phyloP scores from a whole-genome alignment of 202 grass and related monocot species.

The Zoysia matrella region DNA sequence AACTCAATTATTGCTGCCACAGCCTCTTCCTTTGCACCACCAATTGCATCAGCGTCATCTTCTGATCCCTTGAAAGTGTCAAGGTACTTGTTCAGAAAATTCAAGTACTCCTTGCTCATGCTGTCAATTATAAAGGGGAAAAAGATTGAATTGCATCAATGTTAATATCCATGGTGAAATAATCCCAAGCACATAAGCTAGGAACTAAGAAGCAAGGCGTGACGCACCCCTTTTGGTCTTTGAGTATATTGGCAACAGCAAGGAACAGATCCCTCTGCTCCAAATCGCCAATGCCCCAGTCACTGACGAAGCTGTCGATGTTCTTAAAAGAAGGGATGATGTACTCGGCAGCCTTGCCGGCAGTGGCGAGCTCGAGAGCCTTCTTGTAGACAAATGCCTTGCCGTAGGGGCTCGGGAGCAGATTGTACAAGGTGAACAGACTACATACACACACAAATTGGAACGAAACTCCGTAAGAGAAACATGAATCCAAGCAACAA shows the following conservation, averaged over 20 bases:
- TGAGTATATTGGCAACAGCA: constrained; percentile 63
- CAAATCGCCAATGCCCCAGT: constrained; percentile 77
- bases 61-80: constrained; percentile 61
- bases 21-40: constrained; percentile 81
- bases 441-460: constrained; percentile 32
- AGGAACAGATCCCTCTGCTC: constrained; percentile 82
- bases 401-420: constrained; percentile 62
- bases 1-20: constrained; percentile 4
- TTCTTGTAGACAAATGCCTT: constrained; percentile 82
- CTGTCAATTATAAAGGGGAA: constrained; percentile 36
- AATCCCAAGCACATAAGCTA: not conserved
- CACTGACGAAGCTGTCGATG: constrained; percentile 64
- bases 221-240: constrained; percentile 64
- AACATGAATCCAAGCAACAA: not conserved
- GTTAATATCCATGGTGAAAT: not conserved
- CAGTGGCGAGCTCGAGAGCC: constrained; percentile 68
- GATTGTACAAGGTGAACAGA: constrained; percentile 84
- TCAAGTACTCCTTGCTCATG: constrained; percentile 81
- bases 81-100: constrained; percentile 88
- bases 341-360: constrained; percentile 65
- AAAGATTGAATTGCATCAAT: not conserved
- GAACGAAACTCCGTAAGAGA: not conserved
- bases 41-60: constrained; percentile 62
- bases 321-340: constrained; percentile 87
- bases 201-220: not conserved